These are phyloP conservation scores for Chlamydomonas sphaeroides DNA, from an alignment of 139 green algal species.

Conservation along the genomic window DNA sequence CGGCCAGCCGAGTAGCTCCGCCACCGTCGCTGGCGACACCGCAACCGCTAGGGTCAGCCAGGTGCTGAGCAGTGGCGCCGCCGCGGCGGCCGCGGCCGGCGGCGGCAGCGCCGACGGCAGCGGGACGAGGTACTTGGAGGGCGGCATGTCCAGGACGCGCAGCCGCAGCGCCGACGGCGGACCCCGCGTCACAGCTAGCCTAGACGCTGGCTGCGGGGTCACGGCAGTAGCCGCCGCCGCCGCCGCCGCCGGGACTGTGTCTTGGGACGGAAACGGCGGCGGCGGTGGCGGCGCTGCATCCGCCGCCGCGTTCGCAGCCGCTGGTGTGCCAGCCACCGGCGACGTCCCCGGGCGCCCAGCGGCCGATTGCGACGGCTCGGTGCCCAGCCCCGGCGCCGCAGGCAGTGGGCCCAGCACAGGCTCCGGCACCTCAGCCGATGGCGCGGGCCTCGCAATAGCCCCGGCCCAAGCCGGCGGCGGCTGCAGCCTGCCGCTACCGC, in stretches of 20 bases:
- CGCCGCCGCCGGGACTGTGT: too few relatives aligned
- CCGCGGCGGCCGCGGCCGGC: background rate
- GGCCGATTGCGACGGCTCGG: too few relatives aligned
- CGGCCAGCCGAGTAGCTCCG: background rate
- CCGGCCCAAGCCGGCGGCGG: background rate
- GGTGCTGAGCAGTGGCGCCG: background rate
- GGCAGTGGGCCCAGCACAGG: background rate
- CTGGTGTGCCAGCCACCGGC: too few relatives aligned
- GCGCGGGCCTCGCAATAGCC: background rate
- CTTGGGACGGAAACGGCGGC: too few relatives aligned
- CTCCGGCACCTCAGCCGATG: slow-evolving; percentile 3
- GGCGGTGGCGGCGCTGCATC: too few relatives aligned
- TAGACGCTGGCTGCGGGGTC: too few relatives aligned
- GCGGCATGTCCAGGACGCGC: slow-evolving; percentile 21
- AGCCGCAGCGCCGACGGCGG: slow-evolving; percentile 23
- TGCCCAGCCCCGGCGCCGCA: too few relatives aligned
- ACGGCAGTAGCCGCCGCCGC: too few relatives aligned
- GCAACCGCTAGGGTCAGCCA: slow-evolving; percentile 25
- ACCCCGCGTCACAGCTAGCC: too few relatives aligned
- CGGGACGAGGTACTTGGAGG: slow-evolving; percentile 22
- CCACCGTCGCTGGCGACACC: background rate
- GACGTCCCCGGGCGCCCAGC: too few relatives aligned
- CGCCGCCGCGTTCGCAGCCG: too few relatives aligned
- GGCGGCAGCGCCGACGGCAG: background rate
- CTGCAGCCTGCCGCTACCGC: too few relatives aligned